Evolutionary conservation across 2,329 filamentous ascomycete genomes (phyloP).

Genomic region (Ceratocystis smalleyi): DNA sequence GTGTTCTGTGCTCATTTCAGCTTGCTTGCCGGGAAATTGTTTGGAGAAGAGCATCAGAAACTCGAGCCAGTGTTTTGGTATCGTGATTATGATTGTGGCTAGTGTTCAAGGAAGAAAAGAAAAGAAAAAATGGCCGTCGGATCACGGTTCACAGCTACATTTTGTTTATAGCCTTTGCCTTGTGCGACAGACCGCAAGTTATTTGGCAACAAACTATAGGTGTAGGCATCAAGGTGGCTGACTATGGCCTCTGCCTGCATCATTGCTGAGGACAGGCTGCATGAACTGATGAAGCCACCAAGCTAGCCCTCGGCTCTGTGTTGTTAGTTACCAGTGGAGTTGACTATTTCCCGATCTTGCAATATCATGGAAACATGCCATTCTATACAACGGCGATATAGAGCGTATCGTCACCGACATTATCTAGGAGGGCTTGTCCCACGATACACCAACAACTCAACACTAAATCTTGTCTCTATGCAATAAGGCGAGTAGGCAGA

Average conservation of each 20-base stretch:
- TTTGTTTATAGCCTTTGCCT: not conserved
- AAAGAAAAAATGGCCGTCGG: not conserved
- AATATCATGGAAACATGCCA: not conserved
- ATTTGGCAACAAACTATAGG: conserved; percentile 1
- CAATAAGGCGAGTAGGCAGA: too few relatives aligned
- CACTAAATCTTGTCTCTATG: not conserved
- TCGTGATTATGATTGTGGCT: not conserved
- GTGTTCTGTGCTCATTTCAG: not conserved
- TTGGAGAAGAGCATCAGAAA: not conserved
- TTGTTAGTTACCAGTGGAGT: not conserved
- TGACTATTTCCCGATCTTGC: not conserved
- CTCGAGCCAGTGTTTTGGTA: not conserved
- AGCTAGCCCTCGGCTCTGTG: not conserved
- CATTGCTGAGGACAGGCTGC: not conserved
- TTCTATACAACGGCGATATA: not conserved
- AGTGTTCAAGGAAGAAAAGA: not conserved
- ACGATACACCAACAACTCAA: not conserved
- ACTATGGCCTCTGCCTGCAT: not conserved
- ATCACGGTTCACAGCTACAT: not conserved
- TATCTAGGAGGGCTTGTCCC: not conserved
- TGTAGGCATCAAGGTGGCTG: not conserved
- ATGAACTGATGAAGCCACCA: not conserved
- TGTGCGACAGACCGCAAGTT: not conserved
- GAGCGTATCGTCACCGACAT: not conserved
- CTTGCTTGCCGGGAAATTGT: not conserved